Percentiles rank a stretch among this genome's conserved stretches.
Evolutionary conservation across 805 yeast species (phyloP).

Genomic region (Candida glaebosa): DNA sequence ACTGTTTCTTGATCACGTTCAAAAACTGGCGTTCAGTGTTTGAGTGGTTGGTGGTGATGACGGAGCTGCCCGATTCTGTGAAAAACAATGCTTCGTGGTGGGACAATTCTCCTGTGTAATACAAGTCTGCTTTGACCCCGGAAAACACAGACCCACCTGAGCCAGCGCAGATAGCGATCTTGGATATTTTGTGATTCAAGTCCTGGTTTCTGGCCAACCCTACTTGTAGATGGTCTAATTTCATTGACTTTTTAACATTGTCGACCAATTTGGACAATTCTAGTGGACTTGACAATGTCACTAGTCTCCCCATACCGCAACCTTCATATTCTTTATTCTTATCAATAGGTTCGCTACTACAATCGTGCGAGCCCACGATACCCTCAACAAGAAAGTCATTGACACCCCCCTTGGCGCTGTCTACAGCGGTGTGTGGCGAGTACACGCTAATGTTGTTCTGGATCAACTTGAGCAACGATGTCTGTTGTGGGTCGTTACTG

Average conservation of each 20-base stretch:
- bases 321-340: slow-evolving; percentile 42
- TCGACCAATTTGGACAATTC: slow-evolving; percentile 43
- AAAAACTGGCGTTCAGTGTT: slow-evolving; percentile 91
- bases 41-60: slow-evolving; percentile 81
- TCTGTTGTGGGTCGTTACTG: slow-evolving; percentile 70
- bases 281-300: slow-evolving; percentile 44
- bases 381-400: slow-evolving; percentile 86
- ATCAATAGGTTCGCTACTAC: slow-evolving; percentile 35
- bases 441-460: slow-evolving; percentile 83
- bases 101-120: slow-evolving; percentile 87
- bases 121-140: slow-evolving; percentile 62
- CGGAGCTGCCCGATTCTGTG: slow-evolving; percentile 67
- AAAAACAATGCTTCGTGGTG: slow-evolving; percentile 84
- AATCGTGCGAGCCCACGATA: slow-evolving; percentile 30
- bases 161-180: slow-evolving; percentile 91
- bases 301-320: slow-evolving; percentile 82
- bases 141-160: slow-evolving; percentile 80
- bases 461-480: slow-evolving; percentile 66
- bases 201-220: slow-evolving; percentile 36
- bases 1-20: slow-evolving; percentile 46
- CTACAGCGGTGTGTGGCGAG: slow-evolving; percentile 95
- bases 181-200: slow-evolving; percentile 34
- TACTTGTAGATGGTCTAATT: slow-evolving; percentile 58
- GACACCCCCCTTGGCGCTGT: slow-evolving; percentile 89
- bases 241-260: slow-evolving; percentile 52